Evolutionary conservation across 345 rosid species (phyloP), one percentile per base, ranked within the genome.

Genomic region (Orychophragmus violaceus): DNA sequence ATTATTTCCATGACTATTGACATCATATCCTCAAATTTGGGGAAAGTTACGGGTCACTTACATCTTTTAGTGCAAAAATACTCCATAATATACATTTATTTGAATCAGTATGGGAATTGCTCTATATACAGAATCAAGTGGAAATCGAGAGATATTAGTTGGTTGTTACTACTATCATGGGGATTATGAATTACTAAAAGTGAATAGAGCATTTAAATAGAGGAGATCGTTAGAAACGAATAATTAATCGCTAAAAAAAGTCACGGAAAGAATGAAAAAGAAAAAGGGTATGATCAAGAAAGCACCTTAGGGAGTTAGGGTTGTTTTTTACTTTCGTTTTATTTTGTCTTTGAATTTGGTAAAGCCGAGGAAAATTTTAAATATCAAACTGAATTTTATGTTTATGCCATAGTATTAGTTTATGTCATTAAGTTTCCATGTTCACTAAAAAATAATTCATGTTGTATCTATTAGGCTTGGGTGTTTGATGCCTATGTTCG

Each of bases 251-350:
- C 25, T 13, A 25, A 57, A 16, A 36, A 17, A 64, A 48, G 27
- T 64, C 25, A 8, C 5, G 22, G 19, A 62, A 67, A 74, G 17
- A 74, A 74, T 72, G 63, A 66, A 77, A 52, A 56, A 59, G 52
- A 72, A 24, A 65, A 79, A 78, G 71, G 48, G 64, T 66, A 68
- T 65, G 81, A 77, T 68, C 76, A 72, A 70, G 72, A 77, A 71
- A 81, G 81, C 82, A 68, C 68, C 77, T 36, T 66, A 59, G 80
- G 25, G 27, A 66, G 76, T 36, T 66, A 59, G 80, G 25, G 27
- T 71, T 68, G 67, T 78, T 79, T 64, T 64, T 58, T 65, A 25
- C 45, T 65, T 64, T 58, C 66, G 11, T 29, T 21, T 56, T 64
- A 27, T 36, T 56, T 48, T 70, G 14, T 22, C 11, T 71, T 64